Conservation (phyloP, 2,329 filamentous ascomycete species). For the Scedosporium minutisporum region DNA sequence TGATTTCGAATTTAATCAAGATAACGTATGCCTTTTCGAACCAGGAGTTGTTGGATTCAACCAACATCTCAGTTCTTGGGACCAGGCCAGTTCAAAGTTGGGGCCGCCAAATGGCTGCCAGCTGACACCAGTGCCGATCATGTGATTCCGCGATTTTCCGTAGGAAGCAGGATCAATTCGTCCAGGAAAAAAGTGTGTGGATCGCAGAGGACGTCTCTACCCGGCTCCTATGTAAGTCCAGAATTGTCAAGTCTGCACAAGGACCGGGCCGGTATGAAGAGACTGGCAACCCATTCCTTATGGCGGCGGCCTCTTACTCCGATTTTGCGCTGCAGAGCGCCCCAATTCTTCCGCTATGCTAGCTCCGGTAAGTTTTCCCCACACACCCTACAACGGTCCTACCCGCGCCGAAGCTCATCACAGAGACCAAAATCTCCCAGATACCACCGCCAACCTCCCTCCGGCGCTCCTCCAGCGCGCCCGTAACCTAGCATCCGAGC, state of each 20-base stretch:
- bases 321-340: not conserved
- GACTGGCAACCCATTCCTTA: not conserved
- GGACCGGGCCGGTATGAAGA: not conserved
- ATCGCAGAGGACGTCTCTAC: not conserved
- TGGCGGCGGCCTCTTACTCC: not conserved
- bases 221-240: not conserved
- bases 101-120: no score
- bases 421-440: conserved; percentile 10
- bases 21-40: no score
- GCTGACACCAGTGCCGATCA: no score
- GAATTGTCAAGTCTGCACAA: not conserved
- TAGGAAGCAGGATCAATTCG: not conserved
- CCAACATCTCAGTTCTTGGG: no score
- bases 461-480: conserved; percentile 51
- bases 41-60: no score
- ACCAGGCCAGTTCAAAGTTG: no score
- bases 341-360: not conserved
- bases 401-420: not conserved
- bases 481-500: conserved; percentile 45
- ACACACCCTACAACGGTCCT: not conserved
- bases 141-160: no score
- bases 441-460: conserved; percentile 29
- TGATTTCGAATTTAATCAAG: no score
- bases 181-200: not conserved
- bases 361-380: not conserved